Percentiles rank a stretch among this genome's conserved stretches.
Evolutionary conservation across 176 grass and related monocot species (phyloP).

Genomic region (sorghum (Sorghum bicolor)): Sorghum_bicolor_NCBIv3 NC_012879.2:58909001-58909500

Average conservation of each 20-base stretch:
- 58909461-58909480: conserved; percentile 20
- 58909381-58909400: neutral
- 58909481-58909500: neutral
- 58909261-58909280: neutral
- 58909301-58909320: neutral
- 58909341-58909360: neutral
- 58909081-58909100: neutral
- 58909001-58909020: neutral
- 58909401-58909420: neutral
- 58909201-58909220: neutral
- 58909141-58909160: neutral
- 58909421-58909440: neutral
- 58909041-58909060: neutral
- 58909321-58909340: neutral
- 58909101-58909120: neutral
- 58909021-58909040: neutral
- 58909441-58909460: neutral
- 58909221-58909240: neutral
- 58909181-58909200: neutral
- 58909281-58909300: neutral
- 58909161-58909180: neutral
- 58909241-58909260: neutral
- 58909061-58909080: neutral
- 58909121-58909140: neutral
- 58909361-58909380: neutral